Base-by-base conservation (phyloP, 306 rosid genomes). In the Lathyrus oleraceus region DNA sequence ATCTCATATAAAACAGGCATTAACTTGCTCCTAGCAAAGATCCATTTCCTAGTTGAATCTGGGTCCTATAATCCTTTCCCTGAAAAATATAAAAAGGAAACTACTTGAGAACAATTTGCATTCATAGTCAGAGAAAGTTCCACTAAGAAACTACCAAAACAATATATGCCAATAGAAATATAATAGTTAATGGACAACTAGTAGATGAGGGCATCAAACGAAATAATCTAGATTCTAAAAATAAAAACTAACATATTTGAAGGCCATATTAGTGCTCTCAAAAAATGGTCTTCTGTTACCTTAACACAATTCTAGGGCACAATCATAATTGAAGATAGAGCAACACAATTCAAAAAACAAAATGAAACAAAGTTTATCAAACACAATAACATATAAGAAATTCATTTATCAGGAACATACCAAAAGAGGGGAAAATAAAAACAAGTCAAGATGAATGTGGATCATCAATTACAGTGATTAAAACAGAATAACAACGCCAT, bases 41-140 rank as follows among this genome's bases (percentile, higher is more conserved):
- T 69, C 99, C 96, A 79, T 87, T 95, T n/a, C 99, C 99, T 21
- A 95, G 45, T 76, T 95, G 99, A 83, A 95, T 85, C 71, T 89
- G 97, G 27, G 96, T 32, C 83, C 95, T 85, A 73, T 64, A 95
- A 83, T 95, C 99, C 73, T 52, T 82, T 7, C 97, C 99, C 99
- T 95, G 89, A 76, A 57, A 79, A 66, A 64, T 62, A 62, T 3
- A 28, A 67, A 10, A 10, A 25, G 28, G n/a, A 59, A 39, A 65
- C 27, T 61, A 58, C 69, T 40, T 42, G 5, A 44, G 23, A 32
- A 20, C 8, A 21, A 39, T 36, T 69, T 16, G 11, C 21, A 43
- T 21, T 58, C 39, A 35, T 56, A 17, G 43, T 44, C 40, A 17
- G 36, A 21, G 30, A 65, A 63, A 45, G 45, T 14, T 40, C 35